Conservation (phyloP, 108 stramenopile genomes). For the Parmales sp. region DNA sequence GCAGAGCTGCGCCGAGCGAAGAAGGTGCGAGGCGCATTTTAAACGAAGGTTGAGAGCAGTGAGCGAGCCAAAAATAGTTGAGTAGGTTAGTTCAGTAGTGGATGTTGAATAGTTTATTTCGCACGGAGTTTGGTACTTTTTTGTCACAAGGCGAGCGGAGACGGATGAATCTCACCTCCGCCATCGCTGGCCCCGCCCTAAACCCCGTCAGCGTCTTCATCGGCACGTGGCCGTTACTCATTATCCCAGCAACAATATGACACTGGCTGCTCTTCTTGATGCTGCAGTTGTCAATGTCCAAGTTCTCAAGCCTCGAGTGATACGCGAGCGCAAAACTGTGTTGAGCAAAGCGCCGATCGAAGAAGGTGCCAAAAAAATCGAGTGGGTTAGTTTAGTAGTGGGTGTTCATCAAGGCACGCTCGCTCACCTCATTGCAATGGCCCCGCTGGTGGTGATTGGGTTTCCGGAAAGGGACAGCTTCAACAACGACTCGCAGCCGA, state of each 20-base stretch:
- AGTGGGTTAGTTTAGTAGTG: too few species aligned
- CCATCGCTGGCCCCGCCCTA: slow-evolving; percentile 70
- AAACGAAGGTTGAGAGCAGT: too few species aligned
- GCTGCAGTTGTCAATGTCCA: slow-evolving; percentile 74
- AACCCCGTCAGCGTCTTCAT: slow-evolving; percentile 72
- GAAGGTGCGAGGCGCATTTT: too few species aligned
- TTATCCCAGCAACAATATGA: slow-evolving; percentile 71
- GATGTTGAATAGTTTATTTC: too few species aligned
- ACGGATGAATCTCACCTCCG: slow-evolving; percentile 63
- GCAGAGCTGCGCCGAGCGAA: too few species aligned
- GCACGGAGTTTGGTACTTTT: too few species aligned
- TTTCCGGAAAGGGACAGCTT: slow-evolving; percentile 70
- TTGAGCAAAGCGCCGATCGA: too few species aligned
- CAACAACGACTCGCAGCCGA: slow-evolving; percentile 68
- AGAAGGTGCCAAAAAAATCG: too few species aligned
- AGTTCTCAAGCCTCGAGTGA: slow-evolving; percentile 63
- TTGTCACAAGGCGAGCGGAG: slow-evolving; percentile 52
- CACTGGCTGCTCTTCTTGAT: slow-evolving; percentile 76
- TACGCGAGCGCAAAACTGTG: slow-evolving; percentile 63
- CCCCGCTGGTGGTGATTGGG: slow-evolving; percentile 65
- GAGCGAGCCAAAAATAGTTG: too few species aligned
- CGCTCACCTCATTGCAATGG: slow-evolving; percentile 74
- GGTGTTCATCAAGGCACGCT: too few species aligned
- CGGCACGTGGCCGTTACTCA: slow-evolving; percentile 77
- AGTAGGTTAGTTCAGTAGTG: too few species aligned